Conservation (phyloP, 768 basidiomycete genomes). For the Daedalea quercina region DNA sequence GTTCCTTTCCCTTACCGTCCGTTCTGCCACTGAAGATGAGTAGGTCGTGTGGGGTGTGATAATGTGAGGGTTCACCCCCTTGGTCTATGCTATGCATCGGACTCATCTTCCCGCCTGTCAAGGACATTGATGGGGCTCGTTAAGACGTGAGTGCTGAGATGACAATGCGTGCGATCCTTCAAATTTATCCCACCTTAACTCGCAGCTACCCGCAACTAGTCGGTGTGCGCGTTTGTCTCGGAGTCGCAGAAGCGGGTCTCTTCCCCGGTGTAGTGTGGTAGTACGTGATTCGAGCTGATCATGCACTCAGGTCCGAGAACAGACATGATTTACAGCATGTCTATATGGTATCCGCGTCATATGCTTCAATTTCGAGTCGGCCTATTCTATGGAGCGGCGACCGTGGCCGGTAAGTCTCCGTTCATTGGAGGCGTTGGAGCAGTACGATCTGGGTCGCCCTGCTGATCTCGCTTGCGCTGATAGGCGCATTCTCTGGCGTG, state of each 20-base stretch:
- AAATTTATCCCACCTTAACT: background rate
- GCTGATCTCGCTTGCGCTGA: background rate
- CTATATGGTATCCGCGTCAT: conserved; percentile 24
- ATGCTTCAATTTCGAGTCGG: conserved; percentile 23
- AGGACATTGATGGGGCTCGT: conserved; percentile 66
- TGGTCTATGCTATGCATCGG: background rate
- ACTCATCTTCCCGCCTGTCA: background rate
- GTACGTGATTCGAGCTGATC: conserved; percentile 25
- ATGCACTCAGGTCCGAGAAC: background rate
- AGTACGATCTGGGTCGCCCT: background rate
- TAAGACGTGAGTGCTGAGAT: conserved; percentile 38
- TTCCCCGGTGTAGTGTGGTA: conserved; percentile 75
- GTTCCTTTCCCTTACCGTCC: background rate
- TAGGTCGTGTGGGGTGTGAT: conserved; percentile 61
- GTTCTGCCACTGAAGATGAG: background rate
- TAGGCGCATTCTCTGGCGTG: conserved; percentile 22
- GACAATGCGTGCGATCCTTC: background rate
- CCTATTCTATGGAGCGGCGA: conserved; percentile 21
- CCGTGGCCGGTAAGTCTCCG: conserved; percentile 13
- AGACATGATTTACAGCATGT: conserved; percentile 8
- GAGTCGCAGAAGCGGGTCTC: conserved; percentile 61
- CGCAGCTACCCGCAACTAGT: conserved; percentile 56
- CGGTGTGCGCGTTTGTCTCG: conserved; percentile 50
- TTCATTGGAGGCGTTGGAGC: too few species aligned
- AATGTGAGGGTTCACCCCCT: conserved; percentile 33